Conservation (phyloP, 306 rosid genomes). For the Clitoria ternatea region DNA sequence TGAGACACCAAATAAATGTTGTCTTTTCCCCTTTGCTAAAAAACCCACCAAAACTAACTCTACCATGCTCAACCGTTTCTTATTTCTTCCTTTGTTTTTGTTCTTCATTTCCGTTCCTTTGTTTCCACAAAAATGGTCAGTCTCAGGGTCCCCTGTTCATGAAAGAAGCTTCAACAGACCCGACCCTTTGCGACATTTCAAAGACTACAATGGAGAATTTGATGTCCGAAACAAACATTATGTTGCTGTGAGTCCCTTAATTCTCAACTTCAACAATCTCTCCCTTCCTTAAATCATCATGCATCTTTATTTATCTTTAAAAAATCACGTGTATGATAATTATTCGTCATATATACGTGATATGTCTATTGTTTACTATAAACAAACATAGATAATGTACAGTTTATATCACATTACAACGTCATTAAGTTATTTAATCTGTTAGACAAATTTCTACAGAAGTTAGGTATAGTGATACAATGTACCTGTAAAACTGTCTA, state of each 20-base stretch:
- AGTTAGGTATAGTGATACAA: neutral
- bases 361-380: neutral
- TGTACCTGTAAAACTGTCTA: neutral
- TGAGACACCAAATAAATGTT: constrained; percentile 28
- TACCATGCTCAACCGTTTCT: constrained; percentile 40
- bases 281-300: neutral
- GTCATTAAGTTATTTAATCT: too few relatives aligned
- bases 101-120: constrained; percentile 36
- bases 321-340: neutral
- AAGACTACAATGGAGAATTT: constrained; percentile 54
- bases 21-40: constrained; percentile 18
- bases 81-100: constrained; percentile 31
- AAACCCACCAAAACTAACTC: neutral
- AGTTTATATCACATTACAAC: neutral
- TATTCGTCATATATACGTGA: neutral
- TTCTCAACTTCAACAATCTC: neutral
- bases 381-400: too few relatives aligned
- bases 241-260: constrained; percentile 62
- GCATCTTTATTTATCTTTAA: neutral
- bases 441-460: too few relatives aligned
- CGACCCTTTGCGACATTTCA: constrained; percentile 57
- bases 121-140: constrained; percentile 31
- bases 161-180: constrained; percentile 44
- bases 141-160: constrained; percentile 36
- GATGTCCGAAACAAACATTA: constrained; percentile 57